Conservation (phyloP, 331 rosid species). For the Pyracantha coccinea region DNA sequence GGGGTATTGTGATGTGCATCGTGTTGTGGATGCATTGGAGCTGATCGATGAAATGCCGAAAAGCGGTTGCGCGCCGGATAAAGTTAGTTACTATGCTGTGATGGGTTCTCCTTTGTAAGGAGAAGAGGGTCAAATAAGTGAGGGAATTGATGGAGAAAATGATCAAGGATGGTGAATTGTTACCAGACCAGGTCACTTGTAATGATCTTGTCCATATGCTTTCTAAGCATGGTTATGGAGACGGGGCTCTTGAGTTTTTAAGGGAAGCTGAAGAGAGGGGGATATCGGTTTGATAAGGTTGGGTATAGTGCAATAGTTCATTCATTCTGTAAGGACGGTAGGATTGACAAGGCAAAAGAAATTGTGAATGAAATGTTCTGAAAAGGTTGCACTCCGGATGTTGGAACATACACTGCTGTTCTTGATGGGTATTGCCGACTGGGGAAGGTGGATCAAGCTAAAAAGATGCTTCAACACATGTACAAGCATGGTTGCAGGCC, state of each 20-base stretch:
- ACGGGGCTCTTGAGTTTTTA: conserved; percentile 57
- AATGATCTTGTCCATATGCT: conserved; percentile 60
- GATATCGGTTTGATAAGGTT: conserved; percentile 66
- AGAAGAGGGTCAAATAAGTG: conserved; percentile 50
- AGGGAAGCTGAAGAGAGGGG: conserved; percentile 67
- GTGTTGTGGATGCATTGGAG: conserved; percentile 48
- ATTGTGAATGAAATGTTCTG: conserved; percentile 59
- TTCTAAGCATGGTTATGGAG: conserved; percentile 67
- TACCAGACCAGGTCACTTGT: conserved; percentile 76
- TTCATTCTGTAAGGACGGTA: conserved; percentile 62
- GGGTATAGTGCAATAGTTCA: conserved; percentile 79
- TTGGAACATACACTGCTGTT: conserved; percentile 71
- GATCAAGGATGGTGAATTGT: conserved; percentile 39
- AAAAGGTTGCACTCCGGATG: conserved; percentile 73
- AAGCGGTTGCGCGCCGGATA: conserved; percentile 64
- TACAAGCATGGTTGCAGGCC: conserved; percentile 75
- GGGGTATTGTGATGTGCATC: conserved; percentile 61
- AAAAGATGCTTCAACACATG: conserved; percentile 81
- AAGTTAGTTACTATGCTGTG: conserved; percentile 75
- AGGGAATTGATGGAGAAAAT: conserved; percentile 50
- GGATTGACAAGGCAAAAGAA: conserved; percentile 52
- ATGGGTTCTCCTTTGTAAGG: conserved; percentile 66
- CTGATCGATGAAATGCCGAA: conserved; percentile 56
- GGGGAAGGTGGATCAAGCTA: conserved; percentile 75
- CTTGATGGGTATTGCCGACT: conserved; percentile 62